phyloP scores from a whole-genome alignment of 202 grass and related monocot genomes.

The Saccharum hybrid region DNA sequence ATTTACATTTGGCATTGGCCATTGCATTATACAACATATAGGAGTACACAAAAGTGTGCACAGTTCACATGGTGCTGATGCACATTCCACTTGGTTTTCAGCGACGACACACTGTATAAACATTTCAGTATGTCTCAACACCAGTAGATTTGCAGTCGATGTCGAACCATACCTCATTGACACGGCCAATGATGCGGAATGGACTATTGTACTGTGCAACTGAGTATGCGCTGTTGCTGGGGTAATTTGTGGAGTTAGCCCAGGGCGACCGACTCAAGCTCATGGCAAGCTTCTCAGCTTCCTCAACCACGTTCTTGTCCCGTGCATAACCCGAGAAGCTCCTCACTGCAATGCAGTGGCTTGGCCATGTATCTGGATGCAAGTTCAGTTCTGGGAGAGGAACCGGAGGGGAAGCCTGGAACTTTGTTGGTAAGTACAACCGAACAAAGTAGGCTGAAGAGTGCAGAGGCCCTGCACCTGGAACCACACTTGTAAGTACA shows the following conservation, averaged over 20 bases:
- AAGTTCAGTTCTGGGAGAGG: constrained; percentile 76
- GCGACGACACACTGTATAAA: neutral
- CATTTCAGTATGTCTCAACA: constrained; percentile 54
- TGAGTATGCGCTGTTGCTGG: constrained; percentile 60
- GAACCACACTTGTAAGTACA: constrained; percentile 69
- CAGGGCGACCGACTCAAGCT: constrained; percentile 68
- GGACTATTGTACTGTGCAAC: constrained; percentile 80
- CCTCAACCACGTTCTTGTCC: constrained; percentile 30
- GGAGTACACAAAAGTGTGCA: constrained; percentile 12
- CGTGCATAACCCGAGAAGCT: constrained; percentile 16
- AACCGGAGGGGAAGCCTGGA: constrained; percentile 78
- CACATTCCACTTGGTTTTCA: neutral
- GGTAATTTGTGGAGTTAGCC: constrained; percentile 61
- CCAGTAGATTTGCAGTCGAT: constrained; percentile 59
- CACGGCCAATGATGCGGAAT: constrained; percentile 65
- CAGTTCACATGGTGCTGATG: neutral
- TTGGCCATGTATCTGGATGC: constrained; percentile 67
- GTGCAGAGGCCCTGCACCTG: constrained; percentile 58
- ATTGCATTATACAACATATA: constrained; percentile 8
- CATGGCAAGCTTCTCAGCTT: constrained; percentile 76
- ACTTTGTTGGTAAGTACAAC: constrained; percentile 72
- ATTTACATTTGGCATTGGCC: neutral
- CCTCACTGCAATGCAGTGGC: constrained; percentile 53
- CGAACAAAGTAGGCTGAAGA: constrained; percentile 75
- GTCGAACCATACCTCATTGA: constrained; percentile 87